Evolutionary conservation across 2,329 filamentous ascomycete species (phyloP), one percentile per base, ranked within the genome.

Genomic region (Teratosphaeria gauchensis): DNA sequence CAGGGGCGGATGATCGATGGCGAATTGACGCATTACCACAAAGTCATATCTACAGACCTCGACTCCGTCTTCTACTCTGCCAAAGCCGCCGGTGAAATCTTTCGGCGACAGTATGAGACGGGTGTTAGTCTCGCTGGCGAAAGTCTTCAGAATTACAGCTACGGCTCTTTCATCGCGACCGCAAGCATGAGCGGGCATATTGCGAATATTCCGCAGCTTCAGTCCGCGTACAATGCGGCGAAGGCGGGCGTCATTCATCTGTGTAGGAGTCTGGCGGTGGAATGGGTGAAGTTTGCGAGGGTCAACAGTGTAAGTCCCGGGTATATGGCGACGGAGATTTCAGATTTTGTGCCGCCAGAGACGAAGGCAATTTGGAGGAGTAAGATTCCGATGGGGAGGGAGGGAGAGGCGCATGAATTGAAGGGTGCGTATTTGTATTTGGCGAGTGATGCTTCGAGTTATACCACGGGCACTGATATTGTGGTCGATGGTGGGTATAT

Each of bases 361-460:
- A 86, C 82, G 3, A 89, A 89, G 80, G 78, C 82, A 52, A 78
- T 88, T 59, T 92, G 89, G 86, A 84, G 83, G 70, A 83, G 85
- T 68, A 92, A 88, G 80, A 92, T 87, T 48, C 88, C 88, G 9
- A 88, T 94, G 84, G 88, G 84, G 54, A 82, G 90, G 64, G 86
- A 91, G 69, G 90, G 87, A 9, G 79, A 85, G 63, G 77, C 83
- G 2, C 82, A 84, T 61, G 90, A 95, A 77, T 79, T 95, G 66
- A 92, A 92, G 77, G 90, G 89, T 21, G 87, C 87, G 19, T 95
- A 88, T 72, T 75, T 95, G 54, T 94, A 91, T 74, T 78, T 95
- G 58, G 87, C 88, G 19, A 89, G 86, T 14, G 89, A 95, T 73
- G 89, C 89, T 3, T 83, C 86, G n/a, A 88, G 84, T 57, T 95